phyloP scores from a whole-genome alignment of 768 basidiomycete species.

The Termitomyces bulborhizus region DNA sequence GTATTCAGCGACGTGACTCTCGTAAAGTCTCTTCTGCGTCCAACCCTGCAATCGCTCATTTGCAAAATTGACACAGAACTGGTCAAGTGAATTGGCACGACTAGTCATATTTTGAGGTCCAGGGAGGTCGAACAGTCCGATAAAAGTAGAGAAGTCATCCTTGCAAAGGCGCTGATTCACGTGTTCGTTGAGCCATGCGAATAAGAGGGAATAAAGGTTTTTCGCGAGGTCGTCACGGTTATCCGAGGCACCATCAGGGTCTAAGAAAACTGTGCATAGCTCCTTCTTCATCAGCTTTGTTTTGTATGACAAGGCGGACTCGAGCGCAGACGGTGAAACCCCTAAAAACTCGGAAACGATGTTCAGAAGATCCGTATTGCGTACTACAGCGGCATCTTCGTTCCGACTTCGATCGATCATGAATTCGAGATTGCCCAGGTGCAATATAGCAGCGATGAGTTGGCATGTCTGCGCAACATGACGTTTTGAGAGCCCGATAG shows the following conservation, averaged over 20 bases:
- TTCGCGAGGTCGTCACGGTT: slow-evolving; percentile 94
- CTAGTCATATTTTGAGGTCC: slow-evolving; percentile 88
- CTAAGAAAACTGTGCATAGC: slow-evolving; percentile 94
- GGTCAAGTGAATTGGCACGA: slow-evolving; percentile 88
- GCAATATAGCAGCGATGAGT: slow-evolving; percentile 90
- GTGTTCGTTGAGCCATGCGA: slow-evolving; percentile 94
- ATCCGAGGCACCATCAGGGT: slow-evolving; percentile 87
- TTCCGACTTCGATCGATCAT: slow-evolving; percentile 75
- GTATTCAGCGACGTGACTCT: slow-evolving; percentile 79
- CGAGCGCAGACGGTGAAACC: slow-evolving; percentile 64
- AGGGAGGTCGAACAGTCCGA: slow-evolving; percentile 91
- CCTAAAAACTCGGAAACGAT: slow-evolving; percentile 92
- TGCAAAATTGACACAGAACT: slow-evolving; percentile 95
- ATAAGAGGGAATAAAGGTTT: slow-evolving; percentile 88
- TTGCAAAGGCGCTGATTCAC: slow-evolving; percentile 94
- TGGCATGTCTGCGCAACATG: slow-evolving; percentile 96
- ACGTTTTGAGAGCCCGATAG: slow-evolving; percentile 88
- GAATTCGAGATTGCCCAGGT: slow-evolving; percentile 95
- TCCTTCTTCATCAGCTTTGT: slow-evolving; percentile 93
- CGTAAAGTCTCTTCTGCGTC: slow-evolving; percentile 75
- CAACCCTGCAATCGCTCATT: slow-evolving; percentile 88
- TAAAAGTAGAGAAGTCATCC: slow-evolving; percentile 88
- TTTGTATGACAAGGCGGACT: slow-evolving; percentile 81
- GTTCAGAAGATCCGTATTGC: slow-evolving; percentile 75
- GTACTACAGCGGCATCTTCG: slow-evolving; percentile 89